A percentile compares a stretch with the other conserved stretches of the same genome.
These are phyloP conservation scores for Calocybe indica DNA, from an alignment of 768 basidiomycete genomes.

Conservation along the genomic window DNA sequence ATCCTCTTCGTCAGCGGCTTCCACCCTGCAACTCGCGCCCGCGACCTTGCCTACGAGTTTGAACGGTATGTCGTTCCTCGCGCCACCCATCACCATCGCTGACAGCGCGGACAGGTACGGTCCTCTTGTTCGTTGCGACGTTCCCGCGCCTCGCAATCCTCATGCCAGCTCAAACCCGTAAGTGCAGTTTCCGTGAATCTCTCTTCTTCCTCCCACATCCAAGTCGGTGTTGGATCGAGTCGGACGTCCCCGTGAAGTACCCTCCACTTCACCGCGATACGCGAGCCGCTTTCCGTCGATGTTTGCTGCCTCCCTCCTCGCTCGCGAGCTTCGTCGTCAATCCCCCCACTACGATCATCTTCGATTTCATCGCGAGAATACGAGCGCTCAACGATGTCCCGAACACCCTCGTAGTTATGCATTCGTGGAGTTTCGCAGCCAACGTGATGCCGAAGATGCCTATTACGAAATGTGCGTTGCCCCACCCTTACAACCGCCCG, in stretches of 20 bases:
- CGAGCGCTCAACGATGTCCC: constrained; percentile 42
- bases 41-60: constrained; percentile 82
- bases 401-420: constrained; percentile 64
- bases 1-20: constrained; percentile 88
- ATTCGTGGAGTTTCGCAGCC: constrained; percentile 78
- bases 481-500: background rate
- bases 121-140: constrained; percentile 82
- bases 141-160: constrained; percentile 80
- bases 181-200: constrained; percentile 36
- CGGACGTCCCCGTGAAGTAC: constrained; percentile 21
- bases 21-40: constrained; percentile 74
- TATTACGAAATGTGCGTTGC: constrained; percentile 73
- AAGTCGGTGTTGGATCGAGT: constrained; percentile 24
- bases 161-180: constrained; percentile 75
- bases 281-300: constrained; percentile 10
- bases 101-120: constrained; percentile 53
- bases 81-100: background rate
- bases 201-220: constrained; percentile 16
- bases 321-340: constrained; percentile 14
- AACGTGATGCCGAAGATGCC: constrained; percentile 76
- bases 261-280: constrained; percentile 16
- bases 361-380: constrained; percentile 27
- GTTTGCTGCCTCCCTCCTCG: constrained; percentile 17
- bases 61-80: constrained; percentile 50
- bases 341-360: constrained; percentile 20